These are phyloP conservation scores for Emmonsiellopsis sp. DNA, from an alignment of 2,329 filamentous ascomycete species.

Conservation along the genomic window DNA sequence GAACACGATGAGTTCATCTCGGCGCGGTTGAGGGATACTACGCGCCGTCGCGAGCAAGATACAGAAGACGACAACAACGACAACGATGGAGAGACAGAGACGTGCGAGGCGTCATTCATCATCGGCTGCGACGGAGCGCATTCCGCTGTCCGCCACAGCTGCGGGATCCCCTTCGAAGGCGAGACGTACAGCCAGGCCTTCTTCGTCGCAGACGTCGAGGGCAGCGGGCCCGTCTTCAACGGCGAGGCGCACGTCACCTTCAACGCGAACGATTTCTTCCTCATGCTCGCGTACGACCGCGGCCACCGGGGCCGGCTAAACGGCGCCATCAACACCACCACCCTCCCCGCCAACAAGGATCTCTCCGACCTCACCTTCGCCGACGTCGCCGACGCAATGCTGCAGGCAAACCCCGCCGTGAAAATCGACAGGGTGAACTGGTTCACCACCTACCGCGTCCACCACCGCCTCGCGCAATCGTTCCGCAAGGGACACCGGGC, in stretches of 20 bases:
- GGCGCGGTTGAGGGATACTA: slow-evolving; percentile 12
- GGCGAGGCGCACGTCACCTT: slow-evolving; percentile 26
- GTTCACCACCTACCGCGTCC: slow-evolving; percentile 39
- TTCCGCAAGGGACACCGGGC: slow-evolving; percentile 39
- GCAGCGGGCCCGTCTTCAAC: slow-evolving; percentile 19
- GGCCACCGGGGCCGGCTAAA: slow-evolving; percentile 16
- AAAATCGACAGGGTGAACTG: slow-evolving; percentile 23
- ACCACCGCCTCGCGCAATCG: slow-evolving; percentile 31
- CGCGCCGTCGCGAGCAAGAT: too few species aligned
- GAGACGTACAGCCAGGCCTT: slow-evolving; percentile 36
- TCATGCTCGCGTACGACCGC: slow-evolving; percentile 22
- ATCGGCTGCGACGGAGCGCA: slow-evolving; percentile 61
- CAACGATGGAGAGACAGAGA: too few species aligned
- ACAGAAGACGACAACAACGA: too few species aligned
- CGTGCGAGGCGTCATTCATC: slow-evolving; percentile 27
- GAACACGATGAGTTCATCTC: slow-evolving; percentile 15
- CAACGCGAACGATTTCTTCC: slow-evolving; percentile 26
- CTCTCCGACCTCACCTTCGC: slow-evolving; percentile 20
- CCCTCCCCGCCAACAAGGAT: slow-evolving; percentile 3
- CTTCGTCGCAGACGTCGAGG: slow-evolving; percentile 35
- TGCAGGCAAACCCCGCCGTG: slow-evolving; percentile 15
- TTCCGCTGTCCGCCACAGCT: slow-evolving; percentile 49
- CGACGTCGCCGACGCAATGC: slow-evolving; percentile 14
- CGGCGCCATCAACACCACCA: slow-evolving; percentile 14
- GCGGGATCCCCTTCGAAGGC: slow-evolving; percentile 33